These are phyloP conservation scores for Lepidium sativum DNA, from an alignment of 345 rosid species.

Conservation along the genomic window DNA sequence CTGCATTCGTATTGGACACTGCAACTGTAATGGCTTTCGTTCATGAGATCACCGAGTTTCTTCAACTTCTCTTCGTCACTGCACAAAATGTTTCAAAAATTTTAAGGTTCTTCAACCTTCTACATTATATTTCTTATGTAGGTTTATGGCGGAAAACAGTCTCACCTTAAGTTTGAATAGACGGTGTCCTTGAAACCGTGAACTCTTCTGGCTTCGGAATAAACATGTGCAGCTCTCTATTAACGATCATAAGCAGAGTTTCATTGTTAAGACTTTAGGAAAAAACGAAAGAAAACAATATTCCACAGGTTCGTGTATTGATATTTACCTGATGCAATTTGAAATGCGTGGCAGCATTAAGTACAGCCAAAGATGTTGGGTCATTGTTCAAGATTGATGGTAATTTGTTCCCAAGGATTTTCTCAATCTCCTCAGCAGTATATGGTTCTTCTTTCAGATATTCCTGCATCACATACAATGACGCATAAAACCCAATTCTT, in stretches of 20 bases:
- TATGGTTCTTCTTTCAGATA: constrained; percentile 73
- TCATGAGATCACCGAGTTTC: constrained; percentile 90
- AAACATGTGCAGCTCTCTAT: constrained; percentile 90
- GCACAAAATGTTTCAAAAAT: constrained; percentile 22
- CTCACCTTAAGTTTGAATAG: constrained; percentile 53
- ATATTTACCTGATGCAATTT: constrained; percentile 70
- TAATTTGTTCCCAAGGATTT: constrained; percentile 41
- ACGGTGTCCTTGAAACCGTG: constrained; percentile 82
- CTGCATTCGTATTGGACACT: constrained; percentile 94
- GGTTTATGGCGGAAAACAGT: not conserved
- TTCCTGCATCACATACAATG: constrained; percentile 38
- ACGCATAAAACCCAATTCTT: not conserved
- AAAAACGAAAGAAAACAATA: not conserved
- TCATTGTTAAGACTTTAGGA: not conserved
- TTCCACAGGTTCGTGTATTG: not conserved
- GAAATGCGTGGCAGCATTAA: constrained; percentile 66
- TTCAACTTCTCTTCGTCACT: constrained; percentile 85
- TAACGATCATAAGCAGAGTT: not conserved
- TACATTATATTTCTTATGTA: not conserved
- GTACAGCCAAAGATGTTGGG: constrained; percentile 71
- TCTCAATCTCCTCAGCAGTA: constrained; percentile 68
- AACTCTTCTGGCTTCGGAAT: constrained; percentile 83
- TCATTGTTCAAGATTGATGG: constrained; percentile 53
- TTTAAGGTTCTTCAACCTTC: not conserved
- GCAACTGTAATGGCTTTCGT: constrained; percentile 89